phyloP scores from a whole-genome alignment of 345 rosid genomes.

The Citrus sp. region DNA sequence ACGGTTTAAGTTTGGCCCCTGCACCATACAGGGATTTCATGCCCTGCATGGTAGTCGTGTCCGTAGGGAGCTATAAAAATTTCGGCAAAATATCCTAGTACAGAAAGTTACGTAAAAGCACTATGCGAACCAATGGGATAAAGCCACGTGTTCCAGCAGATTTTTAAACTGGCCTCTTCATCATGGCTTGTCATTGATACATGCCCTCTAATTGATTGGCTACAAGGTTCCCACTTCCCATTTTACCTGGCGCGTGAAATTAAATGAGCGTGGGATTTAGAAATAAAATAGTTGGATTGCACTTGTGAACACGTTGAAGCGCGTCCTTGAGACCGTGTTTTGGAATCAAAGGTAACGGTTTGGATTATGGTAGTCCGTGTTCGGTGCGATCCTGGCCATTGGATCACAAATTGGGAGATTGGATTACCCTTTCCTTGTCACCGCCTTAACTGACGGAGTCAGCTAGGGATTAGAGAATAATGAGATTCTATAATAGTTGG shows the following conservation, averaged over 20 bases:
- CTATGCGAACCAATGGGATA: background rate
- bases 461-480: background rate
- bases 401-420: background rate
- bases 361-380: background rate
- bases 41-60: too few species aligned
- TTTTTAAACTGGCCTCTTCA: background rate
- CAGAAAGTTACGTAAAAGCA: background rate
- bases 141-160: background rate
- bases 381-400: conserved; percentile 28
- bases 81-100: background rate
- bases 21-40: too few species aligned
- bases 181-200: background rate
- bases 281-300: background rate
- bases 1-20: too few species aligned
- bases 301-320: background rate
- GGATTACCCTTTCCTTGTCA: conserved; percentile 13
- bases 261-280: background rate
- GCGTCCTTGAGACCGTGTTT: conserved; percentile 13
- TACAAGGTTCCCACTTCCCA: too few species aligned
- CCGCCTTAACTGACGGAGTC: conserved; percentile 36
- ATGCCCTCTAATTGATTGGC: background rate
- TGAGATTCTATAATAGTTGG: background rate
- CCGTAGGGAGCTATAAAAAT: too few species aligned
- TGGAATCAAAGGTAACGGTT: conserved; percentile 2
- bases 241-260: background rate